Evolutionary conservation across 2,329 filamentous ascomycete genomes (phyloP).

Genomic region (Arthrobotrys musiformis): DNA sequence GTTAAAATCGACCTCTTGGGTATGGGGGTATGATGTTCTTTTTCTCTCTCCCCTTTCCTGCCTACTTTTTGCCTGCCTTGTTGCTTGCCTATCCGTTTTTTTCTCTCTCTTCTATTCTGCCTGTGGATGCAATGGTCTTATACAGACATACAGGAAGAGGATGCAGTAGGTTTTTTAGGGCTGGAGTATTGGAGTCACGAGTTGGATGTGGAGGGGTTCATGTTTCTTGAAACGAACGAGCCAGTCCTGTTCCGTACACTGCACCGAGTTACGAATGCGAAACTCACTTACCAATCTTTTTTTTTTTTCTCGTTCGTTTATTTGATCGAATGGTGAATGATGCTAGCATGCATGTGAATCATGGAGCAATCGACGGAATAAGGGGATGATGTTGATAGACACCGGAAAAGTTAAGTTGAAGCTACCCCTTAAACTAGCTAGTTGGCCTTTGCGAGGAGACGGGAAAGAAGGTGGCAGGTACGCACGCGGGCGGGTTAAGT

Average conservation of each 20-base stretch:
- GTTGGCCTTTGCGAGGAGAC: neutral
- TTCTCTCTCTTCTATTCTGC: neutral
- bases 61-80: neutral
- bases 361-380: neutral
- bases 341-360: neutral
- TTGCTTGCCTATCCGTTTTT: neutral
- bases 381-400: neutral
- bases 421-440: too few relatives aligned
- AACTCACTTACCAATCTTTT: neutral
- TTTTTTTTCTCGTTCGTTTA: neutral
- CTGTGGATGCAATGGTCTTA: neutral
- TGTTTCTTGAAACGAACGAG: constrained; percentile 27
- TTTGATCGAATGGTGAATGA: neutral
- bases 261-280: constrained; percentile 13
- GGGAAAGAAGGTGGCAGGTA: constrained; percentile 1
- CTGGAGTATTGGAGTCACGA: constrained; percentile 4
- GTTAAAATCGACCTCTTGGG: too few relatives aligned
- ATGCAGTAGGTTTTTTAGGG: constrained; percentile 17
- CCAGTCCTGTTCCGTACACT: constrained; percentile 34
- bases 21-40: neutral
- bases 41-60: constrained; percentile 4
- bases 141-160: neutral
- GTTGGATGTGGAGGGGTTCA: too few relatives aligned
- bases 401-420: too few relatives aligned
- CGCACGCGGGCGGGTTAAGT: too few relatives aligned